phyloP scores from a whole-genome alignment of 768 basidiomycete species.

The Tylopilus sp. region DNA sequence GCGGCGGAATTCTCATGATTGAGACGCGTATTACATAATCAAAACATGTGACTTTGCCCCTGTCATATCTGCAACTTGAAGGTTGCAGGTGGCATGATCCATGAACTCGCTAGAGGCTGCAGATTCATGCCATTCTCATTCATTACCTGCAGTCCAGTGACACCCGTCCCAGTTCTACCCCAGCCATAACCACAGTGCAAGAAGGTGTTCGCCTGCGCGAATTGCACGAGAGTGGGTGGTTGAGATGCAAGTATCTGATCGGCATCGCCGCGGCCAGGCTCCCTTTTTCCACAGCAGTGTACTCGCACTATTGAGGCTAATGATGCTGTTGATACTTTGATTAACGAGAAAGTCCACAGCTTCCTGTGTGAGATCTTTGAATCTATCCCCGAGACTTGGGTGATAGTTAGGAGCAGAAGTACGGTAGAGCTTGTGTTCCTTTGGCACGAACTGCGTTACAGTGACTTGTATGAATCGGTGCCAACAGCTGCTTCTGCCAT shows the following conservation, averaged over 20 bases:
- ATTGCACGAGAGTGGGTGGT: slow-evolving; percentile 17
- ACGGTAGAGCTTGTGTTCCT: slow-evolving; percentile 17
- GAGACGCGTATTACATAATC: slow-evolving; percentile 27
- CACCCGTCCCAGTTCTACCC: slow-evolving; percentile 9
- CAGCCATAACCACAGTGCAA: slow-evolving; percentile 16
- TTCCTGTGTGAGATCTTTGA: slow-evolving; percentile 13
- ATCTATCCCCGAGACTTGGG: not conserved
- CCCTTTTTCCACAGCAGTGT: slow-evolving; percentile 4
- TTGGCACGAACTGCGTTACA: slow-evolving; percentile 4
- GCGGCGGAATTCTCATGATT: not conserved
- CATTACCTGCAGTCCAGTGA: slow-evolving; percentile 8
- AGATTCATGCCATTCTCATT: not conserved
- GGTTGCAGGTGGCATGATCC: not conserved
- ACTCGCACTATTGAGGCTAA: slow-evolving; percentile 19
- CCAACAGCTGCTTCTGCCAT: slow-evolving; percentile 15
- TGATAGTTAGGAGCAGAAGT: slow-evolving; percentile 24
- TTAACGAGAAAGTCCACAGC: slow-evolving; percentile 16
- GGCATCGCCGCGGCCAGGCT: slow-evolving; percentile 1
- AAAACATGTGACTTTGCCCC: slow-evolving; percentile 14
- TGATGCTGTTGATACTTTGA: slow-evolving; percentile 19
- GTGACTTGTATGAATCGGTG: slow-evolving; percentile 14
- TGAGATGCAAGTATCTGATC: slow-evolving; percentile 19
- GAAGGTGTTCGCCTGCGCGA: slow-evolving; percentile 14
- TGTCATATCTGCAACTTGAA: too few species aligned
- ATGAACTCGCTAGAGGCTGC: not conserved